Percentiles rank a stretch among this genome's conserved stretches.
Conservation (phyloP, 1,284 basidiomycete genomes). For the Puccinia triticina region DNA sequence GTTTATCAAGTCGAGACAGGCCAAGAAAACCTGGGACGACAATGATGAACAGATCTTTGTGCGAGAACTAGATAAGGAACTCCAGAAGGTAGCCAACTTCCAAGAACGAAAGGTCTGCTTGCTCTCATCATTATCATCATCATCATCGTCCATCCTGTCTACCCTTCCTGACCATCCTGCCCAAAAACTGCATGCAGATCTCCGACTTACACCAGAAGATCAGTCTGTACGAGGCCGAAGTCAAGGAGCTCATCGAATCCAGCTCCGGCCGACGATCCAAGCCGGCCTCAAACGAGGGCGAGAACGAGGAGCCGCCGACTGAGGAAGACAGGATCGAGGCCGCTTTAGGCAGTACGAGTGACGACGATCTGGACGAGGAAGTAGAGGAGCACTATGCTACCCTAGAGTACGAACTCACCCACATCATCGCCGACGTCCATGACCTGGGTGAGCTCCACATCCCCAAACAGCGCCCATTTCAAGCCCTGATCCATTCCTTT, state of each 20-base stretch:
- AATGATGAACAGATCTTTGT: slow-evolving; percentile 54
- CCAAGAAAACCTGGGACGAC: slow-evolving; percentile 47
- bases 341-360: slow-evolving; percentile 63
- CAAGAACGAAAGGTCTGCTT: slow-evolving; percentile 50
- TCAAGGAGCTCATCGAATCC: slow-evolving; percentile 74
- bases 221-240: slow-evolving; percentile 75
- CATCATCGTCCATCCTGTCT: background rate
- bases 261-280: slow-evolving; percentile 2
- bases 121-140: slow-evolving; percentile 53
- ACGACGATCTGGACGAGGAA: slow-evolving; percentile 64
- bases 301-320: slow-evolving; percentile 52
- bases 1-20: slow-evolving; percentile 72
- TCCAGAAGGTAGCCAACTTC: slow-evolving; percentile 45
- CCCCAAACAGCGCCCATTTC: slow-evolving; percentile 61
- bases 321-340: slow-evolving; percentile 48
- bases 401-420: slow-evolving; percentile 92
- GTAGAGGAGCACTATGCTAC: slow-evolving; percentile 85
- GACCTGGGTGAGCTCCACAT: slow-evolving; percentile 82
- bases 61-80: slow-evolving; percentile 15
- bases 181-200: slow-evolving; percentile 68
- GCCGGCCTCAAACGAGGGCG: slow-evolving; percentile 59
- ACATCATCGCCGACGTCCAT: slow-evolving; percentile 95
- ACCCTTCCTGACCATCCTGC: background rate
- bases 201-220: slow-evolving; percentile 80
- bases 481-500: background rate